These are phyloP conservation scores for Funneliformis mosseae DNA, from an alignment of 192 early-diverging fungal genomes.

Conservation along the genomic window DNA sequence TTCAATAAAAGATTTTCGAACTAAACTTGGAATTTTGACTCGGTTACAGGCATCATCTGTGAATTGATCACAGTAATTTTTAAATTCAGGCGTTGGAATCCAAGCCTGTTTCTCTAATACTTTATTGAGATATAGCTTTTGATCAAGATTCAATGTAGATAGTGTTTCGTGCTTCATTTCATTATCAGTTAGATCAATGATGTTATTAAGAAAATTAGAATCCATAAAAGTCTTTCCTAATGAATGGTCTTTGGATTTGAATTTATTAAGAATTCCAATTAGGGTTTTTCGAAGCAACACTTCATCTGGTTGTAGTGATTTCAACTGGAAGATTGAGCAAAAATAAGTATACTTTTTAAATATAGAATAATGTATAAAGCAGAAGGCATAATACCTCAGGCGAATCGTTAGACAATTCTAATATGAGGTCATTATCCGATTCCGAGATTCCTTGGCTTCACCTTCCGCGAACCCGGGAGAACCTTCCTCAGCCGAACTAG, in stretches of 20 bases:
- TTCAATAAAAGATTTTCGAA: slow-evolving; percentile 2
- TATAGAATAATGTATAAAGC: no score
- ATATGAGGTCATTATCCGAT: no score
- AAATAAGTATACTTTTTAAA: background rate
- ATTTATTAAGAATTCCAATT: background rate
- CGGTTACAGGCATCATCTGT: slow-evolving; percentile 12
- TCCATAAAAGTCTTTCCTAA: background rate
- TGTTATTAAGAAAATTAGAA: background rate
- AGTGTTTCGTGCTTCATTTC: no score
- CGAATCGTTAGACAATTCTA: no score
- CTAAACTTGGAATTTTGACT: background rate
- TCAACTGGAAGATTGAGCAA: background rate
- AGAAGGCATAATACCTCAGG: no score
- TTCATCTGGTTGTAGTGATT: background rate
- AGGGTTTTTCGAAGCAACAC: background rate
- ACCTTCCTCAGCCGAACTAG: no score
- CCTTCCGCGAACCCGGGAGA: no score
- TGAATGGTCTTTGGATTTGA: background rate
- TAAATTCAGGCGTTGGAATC: slow-evolving; percentile 4
- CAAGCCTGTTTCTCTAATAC: no score
- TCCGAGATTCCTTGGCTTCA: no score
- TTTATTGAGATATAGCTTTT: no score
- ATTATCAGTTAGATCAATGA: background rate
- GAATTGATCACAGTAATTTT: slow-evolving; percentile 10
- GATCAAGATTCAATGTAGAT: no score